Conservation (phyloP, 2,329 filamentous ascomycete species). For the Fragosphaeria purpurea region DNA sequence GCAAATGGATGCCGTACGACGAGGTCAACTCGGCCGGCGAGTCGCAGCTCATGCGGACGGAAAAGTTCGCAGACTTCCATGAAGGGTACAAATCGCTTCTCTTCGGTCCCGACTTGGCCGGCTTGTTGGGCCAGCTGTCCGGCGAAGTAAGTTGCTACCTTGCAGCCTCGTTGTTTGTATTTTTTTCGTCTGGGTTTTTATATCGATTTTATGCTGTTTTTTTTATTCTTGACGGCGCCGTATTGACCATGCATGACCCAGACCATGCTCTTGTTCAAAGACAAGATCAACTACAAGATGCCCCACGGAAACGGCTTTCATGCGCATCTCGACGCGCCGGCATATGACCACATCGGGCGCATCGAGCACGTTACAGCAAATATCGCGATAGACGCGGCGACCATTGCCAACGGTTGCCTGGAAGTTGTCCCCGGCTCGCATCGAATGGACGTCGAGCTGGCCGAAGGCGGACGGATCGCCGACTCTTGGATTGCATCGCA, state of each 20-base stretch:
- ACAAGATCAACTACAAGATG: constrained; percentile 2
- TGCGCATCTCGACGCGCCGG: background rate
- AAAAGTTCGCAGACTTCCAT: constrained; percentile 4
- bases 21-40: constrained; percentile 3
- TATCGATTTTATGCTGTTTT: too few relatives aligned
- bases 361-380: constrained; percentile 1
- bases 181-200: background rate
- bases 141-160: background rate
- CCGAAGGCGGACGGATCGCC: background rate
- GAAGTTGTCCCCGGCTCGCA: background rate
- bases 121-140: background rate
- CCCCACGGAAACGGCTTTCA: background rate
- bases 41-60: constrained; percentile 3
- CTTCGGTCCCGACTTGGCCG: background rate
- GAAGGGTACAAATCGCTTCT: background rate
- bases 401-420: background rate
- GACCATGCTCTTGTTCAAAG: constrained; percentile 1
- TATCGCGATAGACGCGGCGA: background rate
- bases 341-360: background rate
- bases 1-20: constrained; percentile 6
- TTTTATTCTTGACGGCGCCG: too few relatives aligned
- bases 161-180: background rate
- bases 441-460: background rate
- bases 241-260: background rate
- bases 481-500: background rate